Conservation (phyloP, 495 filamentous ascomycete species). For the Neurospora africana region DNA sequence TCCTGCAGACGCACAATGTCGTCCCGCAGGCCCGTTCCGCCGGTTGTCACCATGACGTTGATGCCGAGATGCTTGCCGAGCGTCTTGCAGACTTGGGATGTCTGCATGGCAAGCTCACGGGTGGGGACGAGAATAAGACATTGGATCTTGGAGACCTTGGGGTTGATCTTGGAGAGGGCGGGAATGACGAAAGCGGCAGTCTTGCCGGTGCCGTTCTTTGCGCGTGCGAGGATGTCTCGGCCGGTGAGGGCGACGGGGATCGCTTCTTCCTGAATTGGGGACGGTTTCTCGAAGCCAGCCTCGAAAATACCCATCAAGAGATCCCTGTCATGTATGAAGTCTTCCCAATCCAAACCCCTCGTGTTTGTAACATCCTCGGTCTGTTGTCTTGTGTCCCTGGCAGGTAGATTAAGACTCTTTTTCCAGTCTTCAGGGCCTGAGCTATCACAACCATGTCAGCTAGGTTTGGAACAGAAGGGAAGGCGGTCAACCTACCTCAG, state of each 20-base stretch:
- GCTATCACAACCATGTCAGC: constrained; percentile 33
- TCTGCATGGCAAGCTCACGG: constrained; percentile 94
- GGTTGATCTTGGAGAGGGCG: constrained; percentile 88
- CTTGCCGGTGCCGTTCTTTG: constrained; percentile 98
- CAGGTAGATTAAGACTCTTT: constrained; percentile 61
- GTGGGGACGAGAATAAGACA: constrained; percentile 94
- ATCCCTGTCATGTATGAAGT: constrained; percentile 88
- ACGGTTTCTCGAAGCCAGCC: constrained; percentile 96
- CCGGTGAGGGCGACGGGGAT: constrained; percentile 94
- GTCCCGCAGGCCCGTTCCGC: constrained; percentile 87
- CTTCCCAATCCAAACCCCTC: constrained; percentile 94
- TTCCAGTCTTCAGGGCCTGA: constrained; percentile 62
- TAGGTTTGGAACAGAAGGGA: constrained; percentile 5
- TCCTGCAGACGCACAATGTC: constrained; percentile 94
- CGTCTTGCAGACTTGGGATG: constrained; percentile 97
- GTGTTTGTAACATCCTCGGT: constrained; percentile 98
- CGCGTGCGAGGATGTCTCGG: constrained; percentile 87
- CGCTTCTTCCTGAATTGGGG: constrained; percentile 97
- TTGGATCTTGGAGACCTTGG: constrained; percentile 89
- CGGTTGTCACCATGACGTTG: constrained; percentile 98
- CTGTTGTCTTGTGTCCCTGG: constrained; percentile 79
- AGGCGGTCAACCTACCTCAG: constrained; percentile 45
- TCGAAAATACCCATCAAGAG: constrained; percentile 99
- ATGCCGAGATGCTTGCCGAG: constrained; percentile 92
- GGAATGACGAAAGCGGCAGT: constrained; percentile 97